phyloP scores from a whole-genome alignment of 2,329 filamentous ascomycete genomes.

The Pseudopithomyces maydicus region DNA sequence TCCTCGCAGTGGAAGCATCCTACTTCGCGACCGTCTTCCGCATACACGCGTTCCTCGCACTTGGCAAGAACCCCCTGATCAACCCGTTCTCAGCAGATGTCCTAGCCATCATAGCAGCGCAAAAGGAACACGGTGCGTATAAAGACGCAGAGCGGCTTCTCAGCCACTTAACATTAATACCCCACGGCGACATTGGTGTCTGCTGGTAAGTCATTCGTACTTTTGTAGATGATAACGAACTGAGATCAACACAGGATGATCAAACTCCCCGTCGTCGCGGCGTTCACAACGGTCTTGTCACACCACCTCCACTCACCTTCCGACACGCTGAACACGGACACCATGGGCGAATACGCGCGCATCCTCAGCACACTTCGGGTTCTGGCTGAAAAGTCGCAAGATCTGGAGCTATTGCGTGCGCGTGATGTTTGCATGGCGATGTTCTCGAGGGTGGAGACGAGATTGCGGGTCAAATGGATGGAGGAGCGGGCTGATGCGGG shows the following conservation, averaged over 20 bases:
- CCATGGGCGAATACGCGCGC: slow-evolving; percentile 14
- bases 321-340: slow-evolving; percentile 1
- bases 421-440: slow-evolving; percentile 20
- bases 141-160: slow-evolving; percentile 24
- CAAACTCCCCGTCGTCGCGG: slow-evolving; percentile 22
- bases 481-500: neutral
- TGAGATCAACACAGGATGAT: slow-evolving; percentile 9
- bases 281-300: slow-evolving; percentile 26
- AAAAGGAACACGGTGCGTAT: slow-evolving; percentile 19
- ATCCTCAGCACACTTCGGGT: slow-evolving; percentile 17
- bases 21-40: slow-evolving; percentile 33
- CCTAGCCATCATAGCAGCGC: slow-evolving; percentile 16
- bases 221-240: neutral
- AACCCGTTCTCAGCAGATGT: slow-evolving; percentile 26
- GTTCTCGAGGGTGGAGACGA: slow-evolving; percentile 17
- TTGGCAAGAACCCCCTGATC: slow-evolving; percentile 18
- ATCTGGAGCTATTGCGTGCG: slow-evolving; percentile 17
- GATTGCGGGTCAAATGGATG: slow-evolving; percentile 8
- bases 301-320: slow-evolving; percentile 19
- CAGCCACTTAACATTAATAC: slow-evolving; percentile 21
- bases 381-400: slow-evolving; percentile 15
- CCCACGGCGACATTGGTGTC: slow-evolving; percentile 24
- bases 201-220: slow-evolving; percentile 20
- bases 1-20: slow-evolving; percentile 23
- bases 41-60: slow-evolving; percentile 19